phyloP scores from a whole-genome alignment of 108 stramenopile species.

The Cyclotella sp. region DNA sequence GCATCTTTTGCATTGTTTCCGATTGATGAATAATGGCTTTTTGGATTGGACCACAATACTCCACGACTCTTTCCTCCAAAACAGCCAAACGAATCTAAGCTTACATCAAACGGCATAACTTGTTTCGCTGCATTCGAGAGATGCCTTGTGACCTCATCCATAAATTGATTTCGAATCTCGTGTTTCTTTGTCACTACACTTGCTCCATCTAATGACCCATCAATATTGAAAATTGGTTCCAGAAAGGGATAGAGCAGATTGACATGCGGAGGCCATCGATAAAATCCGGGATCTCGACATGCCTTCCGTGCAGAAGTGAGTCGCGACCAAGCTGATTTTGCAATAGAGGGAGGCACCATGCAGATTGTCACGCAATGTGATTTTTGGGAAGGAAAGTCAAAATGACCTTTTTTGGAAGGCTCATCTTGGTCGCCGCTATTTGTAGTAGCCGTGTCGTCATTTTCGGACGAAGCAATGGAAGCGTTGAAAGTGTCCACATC shows the following conservation, averaged over 20 bases:
- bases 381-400: slow-evolving; percentile 33
- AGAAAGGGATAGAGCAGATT: slow-evolving; percentile 85
- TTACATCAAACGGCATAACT: slow-evolving; percentile 63
- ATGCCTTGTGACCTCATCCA: slow-evolving; percentile 17
- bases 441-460: background rate
- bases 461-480: background rate
- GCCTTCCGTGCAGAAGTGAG: slow-evolving; percentile 57
- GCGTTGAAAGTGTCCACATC: background rate
- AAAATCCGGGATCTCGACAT: slow-evolving; percentile 78
- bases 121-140: slow-evolving; percentile 47
- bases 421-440: background rate
- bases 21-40: slow-evolving; percentile 29
- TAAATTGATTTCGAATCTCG: slow-evolving; percentile 15
- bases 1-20: slow-evolving; percentile 24
- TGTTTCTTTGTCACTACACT: slow-evolving; percentile 18
- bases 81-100: slow-evolving; percentile 65
- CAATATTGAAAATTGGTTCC: slow-evolving; percentile 31
- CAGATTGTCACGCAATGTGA: slow-evolving; percentile 68
- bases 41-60: slow-evolving; percentile 79
- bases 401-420: background rate
- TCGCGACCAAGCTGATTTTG: slow-evolving; percentile 61
- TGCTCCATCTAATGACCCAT: background rate
- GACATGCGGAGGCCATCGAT: slow-evolving; percentile 86
- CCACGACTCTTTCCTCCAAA: slow-evolving; percentile 78
- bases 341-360: slow-evolving; percentile 71